Evolutionary conservation across 495 filamentous ascomycete species (phyloP).

Genomic region (Daldinia childiae): DNA sequence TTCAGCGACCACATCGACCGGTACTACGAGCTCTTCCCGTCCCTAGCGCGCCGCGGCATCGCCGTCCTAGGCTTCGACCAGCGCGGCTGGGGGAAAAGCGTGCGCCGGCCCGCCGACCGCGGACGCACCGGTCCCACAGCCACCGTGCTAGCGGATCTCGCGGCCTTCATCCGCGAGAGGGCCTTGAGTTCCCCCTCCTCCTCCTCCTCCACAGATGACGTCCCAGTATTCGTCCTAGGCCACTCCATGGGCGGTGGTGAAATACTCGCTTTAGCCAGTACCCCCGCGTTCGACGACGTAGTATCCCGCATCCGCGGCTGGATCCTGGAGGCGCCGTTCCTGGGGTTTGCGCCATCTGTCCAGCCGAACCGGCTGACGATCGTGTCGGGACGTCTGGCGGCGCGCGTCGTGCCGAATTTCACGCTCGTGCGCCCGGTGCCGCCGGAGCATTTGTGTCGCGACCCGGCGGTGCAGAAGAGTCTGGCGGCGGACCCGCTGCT

Average conservation of each 20-base stretch:
- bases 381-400: constrained; percentile 68
- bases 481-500: constrained; percentile 70
- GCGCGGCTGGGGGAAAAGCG: constrained; percentile 70
- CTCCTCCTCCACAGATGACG: constrained; percentile 2
- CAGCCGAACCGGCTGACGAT: constrained; percentile 68
- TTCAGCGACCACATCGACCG: constrained; percentile 87
- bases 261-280: constrained; percentile 61
- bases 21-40: constrained; percentile 73
- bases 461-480: constrained; percentile 64
- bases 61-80: constrained; percentile 81
- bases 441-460: constrained; percentile 66
- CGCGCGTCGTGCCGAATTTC: constrained; percentile 67
- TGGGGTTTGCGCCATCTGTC: constrained; percentile 70
- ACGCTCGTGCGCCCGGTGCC: constrained; percentile 69
- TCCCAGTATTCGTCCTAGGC: constrained; percentile 85
- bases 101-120: constrained; percentile 57
- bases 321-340: constrained; percentile 73
- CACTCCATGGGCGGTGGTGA: constrained; percentile 86
- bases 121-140: constrained; percentile 77
- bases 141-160: constrained; percentile 79
- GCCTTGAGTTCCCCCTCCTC: constrained; percentile 31
- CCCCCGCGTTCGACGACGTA: constrained; percentile 54
- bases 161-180: constrained; percentile 67
- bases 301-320: constrained; percentile 67
- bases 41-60: constrained; percentile 75